Percentiles rank a stretch among this genome's conserved stretches.
Evolutionary conservation across 2,329 filamentous ascomycete genomes (phyloP).

Genomic region (Trichoderma endophyticum): DNA sequence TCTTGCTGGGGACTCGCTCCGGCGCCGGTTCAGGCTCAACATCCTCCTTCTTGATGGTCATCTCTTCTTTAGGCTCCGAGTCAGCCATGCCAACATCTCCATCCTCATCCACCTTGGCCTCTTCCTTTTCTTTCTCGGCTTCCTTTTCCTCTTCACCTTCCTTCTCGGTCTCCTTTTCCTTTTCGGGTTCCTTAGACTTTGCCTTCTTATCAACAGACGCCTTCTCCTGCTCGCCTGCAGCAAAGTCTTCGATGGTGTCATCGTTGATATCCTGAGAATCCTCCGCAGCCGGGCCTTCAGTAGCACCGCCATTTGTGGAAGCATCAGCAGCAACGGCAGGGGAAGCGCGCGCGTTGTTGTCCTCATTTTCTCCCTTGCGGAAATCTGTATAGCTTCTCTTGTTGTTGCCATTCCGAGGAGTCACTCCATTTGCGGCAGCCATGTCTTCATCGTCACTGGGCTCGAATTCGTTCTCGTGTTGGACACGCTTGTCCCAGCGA

Average conservation of each 20-base stretch:
- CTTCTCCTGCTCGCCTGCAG: constrained; percentile 28
- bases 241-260: constrained; percentile 45
- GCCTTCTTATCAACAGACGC: constrained; percentile 22
- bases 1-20: constrained; percentile 29
- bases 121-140: constrained; percentile 22
- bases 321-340: constrained; percentile 37
- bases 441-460: constrained; percentile 90
- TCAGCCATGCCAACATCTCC: constrained; percentile 53
- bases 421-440: constrained; percentile 68
- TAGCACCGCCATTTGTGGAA: constrained; percentile 30
- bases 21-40: constrained; percentile 33
- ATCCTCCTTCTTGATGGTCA: constrained; percentile 42
- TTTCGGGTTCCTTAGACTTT: constrained; percentile 7
- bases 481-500: constrained; percentile 74
- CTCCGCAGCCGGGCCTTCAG: constrained; percentile 29
- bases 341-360: constrained; percentile 39
- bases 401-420: constrained; percentile 46
- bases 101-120: constrained; percentile 42
- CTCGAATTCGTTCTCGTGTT: constrained; percentile 76
- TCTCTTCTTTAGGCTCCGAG: constrained; percentile 30
- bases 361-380: constrained; percentile 40
- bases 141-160: neutral
- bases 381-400: constrained; percentile 53
- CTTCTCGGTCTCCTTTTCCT: neutral
- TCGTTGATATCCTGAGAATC: constrained; percentile 38